A percentile compares a stretch with the other conserved stretches of the same genome.
phyloP scores from a whole-genome alignment of 306 rosid species.

The Carpinus fangiana region DNA sequence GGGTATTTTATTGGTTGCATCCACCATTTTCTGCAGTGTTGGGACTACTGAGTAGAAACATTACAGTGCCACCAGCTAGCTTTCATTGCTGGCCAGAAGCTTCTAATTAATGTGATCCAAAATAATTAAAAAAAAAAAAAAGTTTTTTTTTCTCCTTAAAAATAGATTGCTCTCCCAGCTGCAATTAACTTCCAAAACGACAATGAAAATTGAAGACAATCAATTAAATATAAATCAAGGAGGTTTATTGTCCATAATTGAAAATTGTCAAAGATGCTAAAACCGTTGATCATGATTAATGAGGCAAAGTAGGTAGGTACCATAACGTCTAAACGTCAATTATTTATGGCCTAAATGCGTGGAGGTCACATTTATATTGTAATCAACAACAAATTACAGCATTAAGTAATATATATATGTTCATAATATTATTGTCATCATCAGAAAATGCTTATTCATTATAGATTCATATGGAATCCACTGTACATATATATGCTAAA shows the following conservation, averaged over 20 bases:
- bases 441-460: no score
- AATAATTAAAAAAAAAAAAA: neutral
- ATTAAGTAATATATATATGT: no score
- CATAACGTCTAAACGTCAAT: neutral
- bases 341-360: no score
- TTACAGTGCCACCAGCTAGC: neutral
- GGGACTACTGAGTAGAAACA: neutral
- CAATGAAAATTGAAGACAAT: neutral
- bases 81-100: neutral
- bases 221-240: neutral
- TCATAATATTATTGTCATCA: no score
- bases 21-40: neutral
- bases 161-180: neutral
- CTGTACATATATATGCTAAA: no score
- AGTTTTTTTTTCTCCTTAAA: neutral
- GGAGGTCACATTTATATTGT: no score
- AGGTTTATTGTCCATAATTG: neutral
- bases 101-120: neutral
- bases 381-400: no score
- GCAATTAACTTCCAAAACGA: neutral
- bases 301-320: neutral
- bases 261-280: neutral
- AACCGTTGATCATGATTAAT: neutral
- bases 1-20: neutral
- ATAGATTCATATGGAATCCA: no score